Evolutionary conservation across 306 rosid species (phyloP).

Genomic region (Fragaria vesca): DNA sequence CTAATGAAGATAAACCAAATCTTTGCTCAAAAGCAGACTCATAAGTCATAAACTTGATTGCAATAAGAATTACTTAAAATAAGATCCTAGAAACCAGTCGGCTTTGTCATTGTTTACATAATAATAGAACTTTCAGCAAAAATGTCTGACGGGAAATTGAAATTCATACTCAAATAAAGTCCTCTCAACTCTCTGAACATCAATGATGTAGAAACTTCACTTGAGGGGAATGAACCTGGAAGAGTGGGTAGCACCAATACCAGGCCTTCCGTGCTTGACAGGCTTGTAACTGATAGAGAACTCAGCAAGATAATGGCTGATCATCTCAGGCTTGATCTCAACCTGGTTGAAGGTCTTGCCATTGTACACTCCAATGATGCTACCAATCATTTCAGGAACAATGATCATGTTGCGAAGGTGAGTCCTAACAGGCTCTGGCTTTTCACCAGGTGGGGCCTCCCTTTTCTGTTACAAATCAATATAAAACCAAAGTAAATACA

Average conservation of each 20-base stretch:
- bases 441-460: constrained; percentile 89
- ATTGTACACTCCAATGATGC: constrained; percentile 77
- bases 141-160: not conserved
- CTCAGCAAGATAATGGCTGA: constrained; percentile 85
- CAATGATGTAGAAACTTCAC: constrained; percentile 33
- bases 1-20: not conserved
- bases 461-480: constrained; percentile 46
- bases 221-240: constrained; percentile 96
- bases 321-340: constrained; percentile 85
- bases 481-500: not conserved
- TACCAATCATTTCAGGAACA: constrained; percentile 83
- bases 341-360: constrained; percentile 88
- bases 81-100: constrained; percentile 11
- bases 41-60: not conserved
- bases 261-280: constrained; percentile 96
- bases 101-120: constrained; percentile 4
- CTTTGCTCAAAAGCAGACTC: not conserved
- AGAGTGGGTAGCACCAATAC: constrained; percentile 97
- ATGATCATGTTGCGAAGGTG: constrained; percentile 88
- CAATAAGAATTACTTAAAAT: not conserved
- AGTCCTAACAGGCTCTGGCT: constrained; percentile 85
- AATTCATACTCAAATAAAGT: constrained; percentile 13
- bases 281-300: constrained; percentile 91
- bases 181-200: not conserved
- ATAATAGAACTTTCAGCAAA: constrained; percentile 3